These are phyloP conservation scores for Pleoardoris graminearum DNA, from an alignment of 2,329 filamentous ascomycete genomes.

Conservation along the genomic window DNA sequence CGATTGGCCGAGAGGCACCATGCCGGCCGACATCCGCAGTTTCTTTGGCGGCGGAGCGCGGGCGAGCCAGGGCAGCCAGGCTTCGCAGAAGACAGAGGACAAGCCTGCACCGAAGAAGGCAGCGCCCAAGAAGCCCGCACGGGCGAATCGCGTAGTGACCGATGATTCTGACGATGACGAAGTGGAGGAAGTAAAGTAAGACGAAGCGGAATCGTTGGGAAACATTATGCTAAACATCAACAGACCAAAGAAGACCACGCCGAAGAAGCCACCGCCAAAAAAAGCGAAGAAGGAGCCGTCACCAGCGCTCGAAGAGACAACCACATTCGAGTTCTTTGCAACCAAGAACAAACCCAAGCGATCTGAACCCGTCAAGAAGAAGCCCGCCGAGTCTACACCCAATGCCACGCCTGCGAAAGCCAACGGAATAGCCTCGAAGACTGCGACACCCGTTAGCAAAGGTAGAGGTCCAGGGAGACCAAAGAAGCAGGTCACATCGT, in stretches of 20 bases:
- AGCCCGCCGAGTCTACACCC: constrained; percentile 36
- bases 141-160: constrained; percentile 51
- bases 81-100: constrained; percentile 37
- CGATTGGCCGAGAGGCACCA: constrained; percentile 42
- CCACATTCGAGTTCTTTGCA: constrained; percentile 66
- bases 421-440: constrained; percentile 35
- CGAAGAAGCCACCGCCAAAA: constrained; percentile 62
- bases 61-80: constrained; percentile 49
- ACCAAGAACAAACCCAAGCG: constrained; percentile 60
- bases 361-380: constrained; percentile 49
- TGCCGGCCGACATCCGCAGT: constrained; percentile 84
- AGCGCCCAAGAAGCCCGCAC: constrained; percentile 48
- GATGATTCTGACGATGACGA: constrained; percentile 75
- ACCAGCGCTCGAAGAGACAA: constrained; percentile 60
- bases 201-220: constrained; percentile 1
- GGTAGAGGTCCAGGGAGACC: constrained; percentile 43
- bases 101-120: constrained; percentile 43
- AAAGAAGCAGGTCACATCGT: constrained; percentile 50
- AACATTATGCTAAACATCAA: constrained; percentile 25
- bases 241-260: constrained; percentile 49
- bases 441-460: constrained; percentile 41
- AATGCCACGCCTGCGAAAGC: constrained; percentile 42
- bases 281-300: constrained; percentile 57
- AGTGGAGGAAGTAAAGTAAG: constrained; percentile 43
- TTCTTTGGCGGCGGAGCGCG: constrained; percentile 87